Evolutionary conservation across 306 rosid genomes (phyloP).

Genomic region (Acmispon strigosus): DNA sequence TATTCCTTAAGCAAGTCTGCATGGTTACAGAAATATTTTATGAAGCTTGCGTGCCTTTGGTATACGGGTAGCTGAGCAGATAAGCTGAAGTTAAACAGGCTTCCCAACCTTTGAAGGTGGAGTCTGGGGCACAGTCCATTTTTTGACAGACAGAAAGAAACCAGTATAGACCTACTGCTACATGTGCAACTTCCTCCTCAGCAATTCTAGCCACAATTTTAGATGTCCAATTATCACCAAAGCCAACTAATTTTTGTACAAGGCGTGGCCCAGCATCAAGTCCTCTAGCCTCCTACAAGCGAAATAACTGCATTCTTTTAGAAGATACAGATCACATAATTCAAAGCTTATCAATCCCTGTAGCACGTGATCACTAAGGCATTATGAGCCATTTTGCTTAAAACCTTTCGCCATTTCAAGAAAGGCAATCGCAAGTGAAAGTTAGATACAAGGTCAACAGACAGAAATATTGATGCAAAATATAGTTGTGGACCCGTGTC

Average conservation of each 20-base stretch:
- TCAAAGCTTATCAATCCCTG: background rate
- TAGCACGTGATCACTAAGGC: background rate
- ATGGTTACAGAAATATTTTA: slow-evolving; percentile 5
- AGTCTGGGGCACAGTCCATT: slow-evolving; percentile 57
- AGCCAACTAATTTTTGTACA: slow-evolving; percentile 75
- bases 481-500: background rate
- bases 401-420: background rate
- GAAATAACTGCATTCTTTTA: slow-evolving; percentile 2
- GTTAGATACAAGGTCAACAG: background rate
- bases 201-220: slow-evolving; percentile 82
- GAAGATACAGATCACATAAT: slow-evolving; percentile 6
- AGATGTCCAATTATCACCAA: slow-evolving; percentile 79
- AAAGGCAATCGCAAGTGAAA: background rate
- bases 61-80: background rate
- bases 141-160: slow-evolving; percentile 67
- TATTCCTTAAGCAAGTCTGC: slow-evolving; percentile 82
- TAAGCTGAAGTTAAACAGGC: slow-evolving; percentile 8
- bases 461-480: background rate
- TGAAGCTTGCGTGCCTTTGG: slow-evolving; percentile 12
- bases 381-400: background rate
- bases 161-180: slow-evolving; percentile 89
- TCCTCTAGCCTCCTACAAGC: slow-evolving; percentile 88
- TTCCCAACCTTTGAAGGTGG: slow-evolving; percentile 69
- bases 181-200: slow-evolving; percentile 95
- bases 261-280: slow-evolving; percentile 96